phyloP scores from a whole-genome alignment of 257 asterid species.

The Rubia yunnanensis region DNA sequence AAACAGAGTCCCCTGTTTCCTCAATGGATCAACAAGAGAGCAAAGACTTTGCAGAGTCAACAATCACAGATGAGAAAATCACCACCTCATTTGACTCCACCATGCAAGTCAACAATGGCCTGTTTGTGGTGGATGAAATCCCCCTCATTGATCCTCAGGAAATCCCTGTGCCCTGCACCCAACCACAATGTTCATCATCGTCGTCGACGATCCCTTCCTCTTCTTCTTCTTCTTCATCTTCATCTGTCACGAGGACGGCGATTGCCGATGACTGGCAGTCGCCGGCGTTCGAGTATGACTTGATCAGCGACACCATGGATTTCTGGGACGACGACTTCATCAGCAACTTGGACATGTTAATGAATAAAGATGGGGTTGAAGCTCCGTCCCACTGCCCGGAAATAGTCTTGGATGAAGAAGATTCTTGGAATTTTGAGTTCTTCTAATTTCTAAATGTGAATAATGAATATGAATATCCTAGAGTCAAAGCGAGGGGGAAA shows the following conservation, averaged over 20 bases:
- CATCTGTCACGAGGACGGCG: conserved; percentile 19
- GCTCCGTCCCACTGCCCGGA: background rate
- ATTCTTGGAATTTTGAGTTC: conserved; percentile 21
- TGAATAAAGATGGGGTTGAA: conserved; percentile 18
- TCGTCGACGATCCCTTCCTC: too few relatives aligned
- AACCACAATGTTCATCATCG: conserved; percentile 19
- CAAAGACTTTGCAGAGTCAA: conserved; percentile 15
- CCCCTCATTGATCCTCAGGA: conserved; percentile 68
- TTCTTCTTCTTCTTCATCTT: conserved; percentile 19
- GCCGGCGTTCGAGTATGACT: conserved; percentile 7
- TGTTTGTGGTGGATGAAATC: conserved; percentile 64
- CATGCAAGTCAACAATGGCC: conserved; percentile 43
- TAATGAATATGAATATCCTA: background rate
- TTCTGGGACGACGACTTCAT: conserved; percentile 62
- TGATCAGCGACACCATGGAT: conserved; percentile 32
- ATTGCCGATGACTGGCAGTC: conserved; percentile 32
- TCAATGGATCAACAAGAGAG: conserved; percentile 2
- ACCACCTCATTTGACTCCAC: conserved; percentile 10
- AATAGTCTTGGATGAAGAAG: conserved; percentile 14
- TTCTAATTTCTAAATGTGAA: too few relatives aligned
- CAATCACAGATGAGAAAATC: conserved; percentile 7
- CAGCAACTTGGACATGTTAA: conserved; percentile 38
- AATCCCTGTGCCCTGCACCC: conserved; percentile 27
- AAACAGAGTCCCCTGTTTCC: conserved; percentile 1
- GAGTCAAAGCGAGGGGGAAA: background rate